These are phyloP conservation scores for Sporothrix humicola DNA, from an alignment of 2,329 filamentous ascomycete species.

Conservation along the genomic window DNA sequence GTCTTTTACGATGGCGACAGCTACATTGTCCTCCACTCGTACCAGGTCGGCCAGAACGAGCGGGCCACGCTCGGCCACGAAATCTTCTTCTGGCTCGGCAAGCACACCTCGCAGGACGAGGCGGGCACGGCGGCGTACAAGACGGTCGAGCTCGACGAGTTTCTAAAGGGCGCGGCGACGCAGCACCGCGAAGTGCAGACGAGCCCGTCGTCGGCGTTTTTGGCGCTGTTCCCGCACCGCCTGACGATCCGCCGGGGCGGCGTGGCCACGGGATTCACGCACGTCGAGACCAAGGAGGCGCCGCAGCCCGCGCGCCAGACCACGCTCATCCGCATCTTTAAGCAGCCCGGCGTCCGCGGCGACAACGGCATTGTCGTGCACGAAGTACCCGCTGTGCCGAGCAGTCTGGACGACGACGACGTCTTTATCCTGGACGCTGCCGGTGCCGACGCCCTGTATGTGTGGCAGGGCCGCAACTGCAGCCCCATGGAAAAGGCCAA, in stretches of 20 bases:
- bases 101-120: constrained; percentile 70
- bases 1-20: constrained; percentile 71
- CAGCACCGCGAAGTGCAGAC: constrained; percentile 70
- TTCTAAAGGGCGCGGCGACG: constrained; percentile 63
- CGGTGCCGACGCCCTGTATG: constrained; percentile 64
- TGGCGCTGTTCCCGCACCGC: constrained; percentile 61
- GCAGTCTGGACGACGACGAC: constrained; percentile 67
- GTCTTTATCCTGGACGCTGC: constrained; percentile 68
- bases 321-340: constrained; percentile 66
- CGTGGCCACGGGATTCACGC: constrained; percentile 65
- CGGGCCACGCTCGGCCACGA: constrained; percentile 58
- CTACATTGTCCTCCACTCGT: constrained; percentile 68
- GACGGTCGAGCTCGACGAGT: constrained; percentile 73
- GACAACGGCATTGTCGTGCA: constrained; percentile 62
- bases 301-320: constrained; percentile 48
- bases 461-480: constrained; percentile 70
- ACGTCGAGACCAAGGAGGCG: constrained; percentile 55
- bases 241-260: constrained; percentile 66
- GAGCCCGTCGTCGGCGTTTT: constrained; percentile 64
- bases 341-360: constrained; percentile 56
- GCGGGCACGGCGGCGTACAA: constrained; percentile 73
- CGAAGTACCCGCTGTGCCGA: constrained; percentile 67
- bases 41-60: constrained; percentile 41
- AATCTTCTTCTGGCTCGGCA: constrained; percentile 73
- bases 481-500: constrained; percentile 73